Evolutionary conservation across 805 yeast genomes (phyloP), one percentile per base, ranked within the genome.

Genomic region (Yarrowia yakushimensis): DNA sequence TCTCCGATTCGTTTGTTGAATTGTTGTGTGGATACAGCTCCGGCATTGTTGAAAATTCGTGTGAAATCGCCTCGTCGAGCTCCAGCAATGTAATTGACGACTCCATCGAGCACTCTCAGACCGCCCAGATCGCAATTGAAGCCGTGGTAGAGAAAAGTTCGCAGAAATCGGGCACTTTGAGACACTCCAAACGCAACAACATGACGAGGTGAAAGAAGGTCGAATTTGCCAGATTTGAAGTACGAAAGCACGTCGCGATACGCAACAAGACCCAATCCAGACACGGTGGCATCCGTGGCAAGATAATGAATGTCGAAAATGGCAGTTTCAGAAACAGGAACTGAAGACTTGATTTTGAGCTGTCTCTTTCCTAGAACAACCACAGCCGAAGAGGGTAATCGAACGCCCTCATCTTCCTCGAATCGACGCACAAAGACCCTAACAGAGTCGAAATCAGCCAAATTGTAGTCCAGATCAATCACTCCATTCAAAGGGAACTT

Each of bases 1-100:
- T 55, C 61, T 18, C 61, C 61, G 9, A 55, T 41, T 31, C 61
- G 27, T 30, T 55, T 55, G 23, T 55, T 55, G 48, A 55, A 55
- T 28, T 55, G 61, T 18, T 55, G 61, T 12, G 61, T 55, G 11
- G 61, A 55, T 4, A 55, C 61, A 10, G 61, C 61, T 4, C 61
- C 61, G 1, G 61, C 25, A 6, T 28, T 20, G 30, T 55, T 55
- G 39, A 55, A 55, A 13, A 41, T 28, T 0, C 31, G 18, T 2
- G 17, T 39, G 20, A 55, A 55, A 15, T 55, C 61, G 28, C 61
- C 61, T 30, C 61, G n/a, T 8, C 61, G 48, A 22, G 61, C 61
- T 13, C 61, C 61, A 30, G 61, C 46, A 55, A 55, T 55, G 48
- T 55, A 55, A 12, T 41, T 39, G 39, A 55, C 61, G 3, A 55